Conservation (phyloP, 2,329 filamentous ascomycete species). For the Fusarium sp. region DNA sequence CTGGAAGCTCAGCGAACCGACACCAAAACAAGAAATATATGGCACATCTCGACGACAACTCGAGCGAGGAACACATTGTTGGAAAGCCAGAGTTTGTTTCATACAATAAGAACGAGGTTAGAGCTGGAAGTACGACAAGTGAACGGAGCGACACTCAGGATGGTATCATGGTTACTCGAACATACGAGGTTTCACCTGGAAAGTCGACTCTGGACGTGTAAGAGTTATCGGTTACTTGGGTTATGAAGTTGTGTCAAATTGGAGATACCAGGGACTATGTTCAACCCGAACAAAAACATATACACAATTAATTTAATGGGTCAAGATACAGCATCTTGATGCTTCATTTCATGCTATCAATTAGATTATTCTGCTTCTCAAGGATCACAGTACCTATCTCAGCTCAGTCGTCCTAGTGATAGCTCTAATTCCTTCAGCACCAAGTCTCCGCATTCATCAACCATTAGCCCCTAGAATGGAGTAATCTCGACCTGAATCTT, state of each 20-base stretch:
- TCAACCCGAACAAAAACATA: background rate
- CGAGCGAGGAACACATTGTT: conserved; percentile 51
- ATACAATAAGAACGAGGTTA: conserved; percentile 37
- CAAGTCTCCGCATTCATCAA: background rate
- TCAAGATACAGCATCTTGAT: background rate
- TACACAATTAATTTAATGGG: conserved; percentile 2
- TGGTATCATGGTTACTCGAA: conserved; percentile 44
- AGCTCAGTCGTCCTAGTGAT: background rate
- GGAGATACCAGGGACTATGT: background rate
- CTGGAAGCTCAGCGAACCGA: conserved; percentile 21
- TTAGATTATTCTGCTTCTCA: background rate
- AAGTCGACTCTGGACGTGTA: conserved; percentile 45
- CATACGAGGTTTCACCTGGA: conserved; percentile 41
- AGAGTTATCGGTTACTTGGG: background rate
- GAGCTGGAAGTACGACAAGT: conserved; percentile 41
- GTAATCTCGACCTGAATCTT: background rate
- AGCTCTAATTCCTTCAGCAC: background rate
- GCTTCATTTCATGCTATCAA: background rate
- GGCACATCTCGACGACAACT: conserved; percentile 46
- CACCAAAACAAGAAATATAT: conserved; percentile 37
- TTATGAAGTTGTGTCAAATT: conserved; percentile 15
- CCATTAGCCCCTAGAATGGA: background rate
- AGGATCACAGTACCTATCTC: background rate
- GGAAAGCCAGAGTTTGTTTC: conserved; percentile 33
- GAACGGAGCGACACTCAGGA: conserved; percentile 28